These are phyloP conservation scores for Paratinospora sagittata DNA, from an alignment of 164 flowering plant species.

Conservation along the genomic window DNA sequence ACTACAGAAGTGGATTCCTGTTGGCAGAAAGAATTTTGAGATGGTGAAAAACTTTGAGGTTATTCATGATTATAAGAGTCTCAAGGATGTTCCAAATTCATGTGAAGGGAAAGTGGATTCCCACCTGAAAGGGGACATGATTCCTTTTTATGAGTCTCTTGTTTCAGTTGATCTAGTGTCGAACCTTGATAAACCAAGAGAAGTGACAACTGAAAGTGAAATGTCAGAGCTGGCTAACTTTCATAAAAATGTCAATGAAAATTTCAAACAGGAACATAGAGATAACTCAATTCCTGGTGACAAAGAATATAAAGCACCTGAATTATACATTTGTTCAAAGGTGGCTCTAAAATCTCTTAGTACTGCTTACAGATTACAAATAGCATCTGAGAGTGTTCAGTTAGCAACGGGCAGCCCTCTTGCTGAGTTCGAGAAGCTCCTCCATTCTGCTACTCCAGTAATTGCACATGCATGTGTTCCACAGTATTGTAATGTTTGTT, in stretches of 20 bases:
- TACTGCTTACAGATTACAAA: constrained; percentile 38
- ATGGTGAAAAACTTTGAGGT: not conserved
- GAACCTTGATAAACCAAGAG: not conserved
- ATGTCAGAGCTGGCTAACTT: not conserved
- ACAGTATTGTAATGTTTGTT: constrained; percentile 26
- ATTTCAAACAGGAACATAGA: constrained; percentile 4
- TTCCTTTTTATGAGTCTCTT: not conserved
- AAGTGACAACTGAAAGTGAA: constrained; percentile 6
- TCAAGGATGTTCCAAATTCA: not conserved
- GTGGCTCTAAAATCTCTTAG: constrained; percentile 25
- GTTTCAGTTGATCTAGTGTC: constrained; percentile 1
- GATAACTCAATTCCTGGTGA: not conserved
- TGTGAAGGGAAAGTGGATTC: too few species aligned
- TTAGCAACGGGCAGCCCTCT: constrained; percentile 42
- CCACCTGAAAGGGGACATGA: not conserved
- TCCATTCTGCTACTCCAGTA: constrained; percentile 51
- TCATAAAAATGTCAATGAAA: constrained; percentile 2
- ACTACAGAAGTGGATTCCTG: constrained; percentile 17
- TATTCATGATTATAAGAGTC: constrained; percentile 4
- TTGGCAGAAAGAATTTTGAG: constrained; percentile 11
- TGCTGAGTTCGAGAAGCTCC: constrained; percentile 61
- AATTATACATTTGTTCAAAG: constrained; percentile 14
- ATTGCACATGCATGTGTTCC: constrained; percentile 19
- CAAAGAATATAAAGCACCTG: not conserved
- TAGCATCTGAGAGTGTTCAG: constrained; percentile 46